Base-by-base conservation (phyloP, 495 filamentous ascomycete species). In the Lasiosphaeriaceae sp. region DNA sequence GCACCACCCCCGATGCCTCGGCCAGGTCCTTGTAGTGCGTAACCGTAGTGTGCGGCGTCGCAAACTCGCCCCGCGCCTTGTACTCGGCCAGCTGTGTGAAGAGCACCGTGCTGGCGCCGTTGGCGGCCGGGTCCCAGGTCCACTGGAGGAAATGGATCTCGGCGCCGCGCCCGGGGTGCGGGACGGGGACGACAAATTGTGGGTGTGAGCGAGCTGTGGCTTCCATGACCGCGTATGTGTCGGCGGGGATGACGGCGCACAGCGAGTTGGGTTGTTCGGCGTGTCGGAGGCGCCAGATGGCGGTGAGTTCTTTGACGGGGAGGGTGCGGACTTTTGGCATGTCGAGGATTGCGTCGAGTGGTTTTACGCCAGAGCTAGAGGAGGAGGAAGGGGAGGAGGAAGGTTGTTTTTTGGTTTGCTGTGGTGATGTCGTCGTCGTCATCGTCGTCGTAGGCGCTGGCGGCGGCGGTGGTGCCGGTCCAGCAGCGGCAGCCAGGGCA, bases 51-150 rank as follows among this genome's bases (percentile, higher is more conserved):
- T 98, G 94, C 45, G 94, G 94, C 66, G 84, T 81, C 51, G 90
- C 89, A 64, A 79, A 97, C 65, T 96, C 86, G 26, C 95, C 94
- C 34, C 92, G 82, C 55, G 93, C 75, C 76, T 96, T 96, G 75
- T 86, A 98, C 66, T 96, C 91, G 4, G 87, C 93, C 22, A 98
- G 78, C 60, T 90, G 84, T 8, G 94, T 97, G 73, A 98, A 97
- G 47, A 98, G 84, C 14, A 97, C 84, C 0, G 91, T 96, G 0
- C 85, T 82, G 2, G 87, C 88, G 29, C 83, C 75, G 5, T 78
- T 79, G 12, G 84, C 83, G 14, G 51, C 14, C 14, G 69, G 71
- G 56, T 78, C 84, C 65, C 86, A 90, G 0, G 86, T 86, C 86
- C 82, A 92, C 71, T 88, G 91, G 67, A 85, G 78, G 70, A 84